Conservation (phyloP, 148 eudicot species). For the Vaccinium darrowii region DNA sequence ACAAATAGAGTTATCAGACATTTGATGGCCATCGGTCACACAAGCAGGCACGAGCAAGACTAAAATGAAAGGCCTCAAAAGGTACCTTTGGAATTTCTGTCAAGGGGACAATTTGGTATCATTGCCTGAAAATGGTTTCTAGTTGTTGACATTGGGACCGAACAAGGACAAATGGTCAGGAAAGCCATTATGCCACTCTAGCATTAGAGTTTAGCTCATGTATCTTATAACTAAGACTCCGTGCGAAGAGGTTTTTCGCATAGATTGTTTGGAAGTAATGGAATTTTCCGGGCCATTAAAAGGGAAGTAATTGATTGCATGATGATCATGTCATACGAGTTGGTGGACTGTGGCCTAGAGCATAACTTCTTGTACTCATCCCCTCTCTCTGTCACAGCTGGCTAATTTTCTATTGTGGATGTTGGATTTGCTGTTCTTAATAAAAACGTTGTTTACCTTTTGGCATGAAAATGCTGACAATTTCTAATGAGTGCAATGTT, state of each 20-base stretch:
- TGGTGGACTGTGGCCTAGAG: neutral
- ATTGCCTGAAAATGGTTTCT: neutral
- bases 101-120: neutral
- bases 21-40: neutral
- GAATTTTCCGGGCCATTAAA: neutral
- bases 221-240: neutral
- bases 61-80: neutral
- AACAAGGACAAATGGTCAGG: neutral
- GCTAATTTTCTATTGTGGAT: neutral
- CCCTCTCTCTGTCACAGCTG: neutral
- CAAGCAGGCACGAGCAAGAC: neutral
- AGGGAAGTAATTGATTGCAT: neutral
- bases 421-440: neutral
- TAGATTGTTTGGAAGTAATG: neutral
- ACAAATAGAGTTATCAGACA: neutral
- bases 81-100: neutral
- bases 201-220: neutral
- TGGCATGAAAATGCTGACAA: neutral
- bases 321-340: neutral
- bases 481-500: neutral
- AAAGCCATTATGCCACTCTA: neutral
- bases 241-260: neutral
- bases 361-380: neutral
- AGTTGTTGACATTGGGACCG: neutral
- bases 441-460: neutral